Conservation (phyloP, 148 eudicot species). For the Camellia lanceoleosa region DNA sequence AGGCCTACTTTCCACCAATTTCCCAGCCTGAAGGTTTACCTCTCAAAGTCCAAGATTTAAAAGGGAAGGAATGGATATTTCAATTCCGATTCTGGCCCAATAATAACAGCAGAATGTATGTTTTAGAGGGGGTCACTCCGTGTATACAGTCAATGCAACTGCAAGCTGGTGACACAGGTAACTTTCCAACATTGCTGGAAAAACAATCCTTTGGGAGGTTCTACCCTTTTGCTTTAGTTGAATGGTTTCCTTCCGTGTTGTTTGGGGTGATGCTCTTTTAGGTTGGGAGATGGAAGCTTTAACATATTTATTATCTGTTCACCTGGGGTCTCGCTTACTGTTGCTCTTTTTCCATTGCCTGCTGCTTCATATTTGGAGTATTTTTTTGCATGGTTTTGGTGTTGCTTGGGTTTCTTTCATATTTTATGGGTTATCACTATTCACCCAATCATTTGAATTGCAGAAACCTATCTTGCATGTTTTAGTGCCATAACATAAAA, state of each 20-base stretch:
- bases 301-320: background rate
- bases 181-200: conserved; percentile 13
- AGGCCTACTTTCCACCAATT: conserved; percentile 69
- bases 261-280: background rate
- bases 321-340: background rate
- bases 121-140: conserved; percentile 69
- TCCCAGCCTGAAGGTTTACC: conserved; percentile 66
- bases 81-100: conserved; percentile 75
- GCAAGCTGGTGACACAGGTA: conserved; percentile 77
- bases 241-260: background rate
- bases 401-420: background rate
- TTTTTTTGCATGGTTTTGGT: background rate
- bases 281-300: background rate
- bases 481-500: background rate
- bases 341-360: background rate
- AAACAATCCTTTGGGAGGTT: background rate
- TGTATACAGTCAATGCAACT: conserved; percentile 70
- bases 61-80: conserved; percentile 69
- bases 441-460: background rate
- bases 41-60: conserved; percentile 52
- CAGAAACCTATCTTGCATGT: background rate
- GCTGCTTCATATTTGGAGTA: too few species aligned
- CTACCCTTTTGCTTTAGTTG: background rate
- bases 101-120: conserved; percentile 72
- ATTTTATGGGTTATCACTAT: background rate